These are phyloP conservation scores for Cubamyces lactineus DNA, from an alignment of 768 basidiomycete genomes.

Conservation along the genomic window DNA sequence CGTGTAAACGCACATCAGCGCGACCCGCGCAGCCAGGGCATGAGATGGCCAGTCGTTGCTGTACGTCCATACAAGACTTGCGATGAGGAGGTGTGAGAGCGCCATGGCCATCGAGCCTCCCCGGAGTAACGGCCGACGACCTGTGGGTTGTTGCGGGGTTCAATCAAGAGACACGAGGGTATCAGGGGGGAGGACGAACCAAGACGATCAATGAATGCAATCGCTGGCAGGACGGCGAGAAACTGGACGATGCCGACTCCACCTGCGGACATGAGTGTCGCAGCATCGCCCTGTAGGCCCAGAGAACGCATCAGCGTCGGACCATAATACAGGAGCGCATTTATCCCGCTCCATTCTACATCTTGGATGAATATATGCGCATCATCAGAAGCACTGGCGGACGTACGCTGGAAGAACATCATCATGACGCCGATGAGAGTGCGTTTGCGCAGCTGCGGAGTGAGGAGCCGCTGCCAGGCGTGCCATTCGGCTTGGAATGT, in stretches of 20 bases:
- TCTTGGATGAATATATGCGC: neutral
- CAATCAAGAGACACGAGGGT: neutral
- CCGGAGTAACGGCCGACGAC: slow-evolving; percentile 67
- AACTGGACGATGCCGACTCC: slow-evolving; percentile 82
- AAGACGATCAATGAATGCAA: slow-evolving; percentile 66
- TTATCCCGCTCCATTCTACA: slow-evolving; percentile 86
- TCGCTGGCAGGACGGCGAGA: slow-evolving; percentile 73
- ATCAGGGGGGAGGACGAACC: slow-evolving; percentile 38
- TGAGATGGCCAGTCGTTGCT: slow-evolving; percentile 62
- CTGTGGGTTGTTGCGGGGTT: slow-evolving; percentile 35
- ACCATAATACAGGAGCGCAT: slow-evolving; percentile 82
- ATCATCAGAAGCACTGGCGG: neutral
- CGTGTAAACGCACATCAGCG: slow-evolving; percentile 72
- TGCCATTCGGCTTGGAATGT: slow-evolving; percentile 39
- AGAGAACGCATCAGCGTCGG: slow-evolving; percentile 69
- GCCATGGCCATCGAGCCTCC: slow-evolving; percentile 68
- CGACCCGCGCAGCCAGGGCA: slow-evolving; percentile 61
- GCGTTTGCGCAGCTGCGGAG: slow-evolving; percentile 54
- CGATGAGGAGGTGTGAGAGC: slow-evolving; percentile 64
- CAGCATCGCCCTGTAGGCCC: slow-evolving; percentile 61
- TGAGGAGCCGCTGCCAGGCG: slow-evolving; percentile 63
- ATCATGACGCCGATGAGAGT: slow-evolving; percentile 73
- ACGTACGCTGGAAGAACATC: slow-evolving; percentile 84
- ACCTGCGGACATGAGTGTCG: slow-evolving; percentile 70
- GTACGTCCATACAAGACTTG: slow-evolving; percentile 59